phyloP scores from a whole-genome alignment of 257 asterid species.

The Scutellaria baicalensis region DNA sequence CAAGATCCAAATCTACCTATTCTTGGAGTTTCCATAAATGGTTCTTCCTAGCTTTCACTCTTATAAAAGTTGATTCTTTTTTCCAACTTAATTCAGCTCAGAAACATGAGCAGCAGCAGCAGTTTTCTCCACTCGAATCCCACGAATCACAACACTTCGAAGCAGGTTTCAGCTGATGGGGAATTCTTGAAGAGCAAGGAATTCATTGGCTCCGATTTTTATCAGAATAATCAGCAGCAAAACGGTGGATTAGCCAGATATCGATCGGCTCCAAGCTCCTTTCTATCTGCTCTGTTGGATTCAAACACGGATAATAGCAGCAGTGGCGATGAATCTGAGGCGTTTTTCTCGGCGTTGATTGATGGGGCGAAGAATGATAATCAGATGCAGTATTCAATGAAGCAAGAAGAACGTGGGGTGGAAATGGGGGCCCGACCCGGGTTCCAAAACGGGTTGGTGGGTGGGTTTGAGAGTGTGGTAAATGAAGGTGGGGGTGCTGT shows the following conservation, averaged over 20 bases:
- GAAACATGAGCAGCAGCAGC: slow-evolving; percentile 20
- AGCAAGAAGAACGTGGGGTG: slow-evolving; percentile 52
- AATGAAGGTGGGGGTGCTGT: slow-evolving; percentile 31
- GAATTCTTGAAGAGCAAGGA: slow-evolving; percentile 32
- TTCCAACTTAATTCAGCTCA: slow-evolving; percentile 8
- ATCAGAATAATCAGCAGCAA: slow-evolving; percentile 25
- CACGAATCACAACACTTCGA: slow-evolving; percentile 8
- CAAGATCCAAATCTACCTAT: not conserved
- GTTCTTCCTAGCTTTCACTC: not conserved
- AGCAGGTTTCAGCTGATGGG: slow-evolving; percentile 29
- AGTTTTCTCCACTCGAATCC: slow-evolving; percentile 18
- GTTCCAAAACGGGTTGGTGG: slow-evolving; percentile 13
- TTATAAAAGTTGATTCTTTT: not conserved
- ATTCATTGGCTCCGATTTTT: slow-evolving; percentile 34
- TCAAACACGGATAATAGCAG: slow-evolving; percentile 23
- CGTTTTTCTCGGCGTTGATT: slow-evolving; percentile 48
- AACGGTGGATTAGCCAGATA: slow-evolving; percentile 44
- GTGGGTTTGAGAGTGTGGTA: slow-evolving; percentile 35
- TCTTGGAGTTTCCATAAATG: slow-evolving; percentile 9
- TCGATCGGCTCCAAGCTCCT: slow-evolving; percentile 81
- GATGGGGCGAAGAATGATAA: slow-evolving; percentile 24
- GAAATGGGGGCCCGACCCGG: slow-evolving; percentile 29
- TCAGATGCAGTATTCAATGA: slow-evolving; percentile 33
- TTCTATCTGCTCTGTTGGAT: slow-evolving; percentile 50
- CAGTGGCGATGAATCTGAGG: slow-evolving; percentile 58